Evolutionary conservation across 441 rosid genomes (phyloP).

Genomic region (Gossypium trilobum): DNA sequence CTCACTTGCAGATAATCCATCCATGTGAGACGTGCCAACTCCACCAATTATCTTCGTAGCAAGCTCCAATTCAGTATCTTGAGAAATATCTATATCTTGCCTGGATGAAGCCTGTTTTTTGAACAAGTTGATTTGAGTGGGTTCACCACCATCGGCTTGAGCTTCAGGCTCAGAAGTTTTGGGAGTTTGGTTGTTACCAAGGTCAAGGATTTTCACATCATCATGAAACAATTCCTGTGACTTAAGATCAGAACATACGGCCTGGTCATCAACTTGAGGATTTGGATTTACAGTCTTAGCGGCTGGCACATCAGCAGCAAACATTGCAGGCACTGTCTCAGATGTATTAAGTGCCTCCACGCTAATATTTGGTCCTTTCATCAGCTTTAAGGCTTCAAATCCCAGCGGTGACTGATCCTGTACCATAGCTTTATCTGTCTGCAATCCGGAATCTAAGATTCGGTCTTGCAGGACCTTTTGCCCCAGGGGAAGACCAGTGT

Average conservation of each 20-base stretch:
- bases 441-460: constrained; percentile 24
- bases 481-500: constrained; percentile 19
- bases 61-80: constrained; percentile 28
- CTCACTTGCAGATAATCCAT: constrained; percentile 13
- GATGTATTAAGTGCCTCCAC: constrained; percentile 21
- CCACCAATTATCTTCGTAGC: constrained; percentile 22
- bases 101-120: constrained; percentile 19
- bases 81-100: constrained; percentile 19
- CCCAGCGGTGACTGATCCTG: constrained; percentile 18
- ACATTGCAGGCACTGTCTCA: constrained; percentile 22
- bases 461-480: constrained; percentile 15
- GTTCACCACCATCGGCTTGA: constrained; percentile 10
- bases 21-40: constrained; percentile 13
- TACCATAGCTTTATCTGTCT: constrained; percentile 18
- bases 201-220: not conserved
- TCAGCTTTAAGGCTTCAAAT: constrained; percentile 14
- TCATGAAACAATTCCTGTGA: constrained; percentile 15
- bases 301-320: constrained; percentile 26
- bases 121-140: constrained; percentile 19
- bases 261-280: constrained; percentile 22
- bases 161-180: constrained; percentile 19
- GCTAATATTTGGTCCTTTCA: constrained; percentile 18
- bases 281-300: constrained; percentile 22
- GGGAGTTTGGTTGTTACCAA: constrained; percentile 21
- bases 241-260: constrained; percentile 21